Conservation (phyloP, 2,329 filamentous ascomycete species). For the Fonsecaea monophora region DNA sequence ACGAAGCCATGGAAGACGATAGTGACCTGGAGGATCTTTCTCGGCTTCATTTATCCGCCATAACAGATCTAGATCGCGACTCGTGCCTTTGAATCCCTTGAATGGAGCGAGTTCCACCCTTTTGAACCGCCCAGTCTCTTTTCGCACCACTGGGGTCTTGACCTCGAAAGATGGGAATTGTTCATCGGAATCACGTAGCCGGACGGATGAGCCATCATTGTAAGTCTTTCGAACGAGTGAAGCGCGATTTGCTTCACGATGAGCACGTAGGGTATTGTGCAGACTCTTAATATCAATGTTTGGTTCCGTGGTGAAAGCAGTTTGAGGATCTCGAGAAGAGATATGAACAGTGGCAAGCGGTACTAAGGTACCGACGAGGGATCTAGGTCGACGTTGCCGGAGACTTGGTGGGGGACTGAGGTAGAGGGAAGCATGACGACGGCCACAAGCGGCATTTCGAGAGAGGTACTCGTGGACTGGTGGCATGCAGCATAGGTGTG, state of each 20-base stretch:
- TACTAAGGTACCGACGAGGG: slow-evolving; percentile 2
- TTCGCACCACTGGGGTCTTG: not conserved
- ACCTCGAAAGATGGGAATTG: slow-evolving; percentile 1
- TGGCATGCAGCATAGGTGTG: slow-evolving; percentile 33
- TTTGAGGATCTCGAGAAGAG: not conserved
- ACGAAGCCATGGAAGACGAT: slow-evolving; percentile 31
- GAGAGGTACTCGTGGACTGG: slow-evolving; percentile 16
- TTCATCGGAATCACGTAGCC: slow-evolving; percentile 7
- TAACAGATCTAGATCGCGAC: slow-evolving; percentile 23
- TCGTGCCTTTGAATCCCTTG: slow-evolving; percentile 26
- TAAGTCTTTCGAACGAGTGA: slow-evolving; percentile 40
- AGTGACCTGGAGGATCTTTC: slow-evolving; percentile 7
- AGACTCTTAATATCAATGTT: slow-evolving; percentile 43
- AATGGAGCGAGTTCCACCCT: slow-evolving; percentile 9
- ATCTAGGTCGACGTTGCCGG: not conserved
- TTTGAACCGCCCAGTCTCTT: slow-evolving; percentile 4
- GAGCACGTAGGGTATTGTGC: slow-evolving; percentile 45
- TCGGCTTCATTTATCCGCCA: slow-evolving; percentile 29
- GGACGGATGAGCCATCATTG: slow-evolving; percentile 1
- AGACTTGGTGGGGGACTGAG: not conserved
- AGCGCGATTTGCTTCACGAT: slow-evolving; percentile 45
- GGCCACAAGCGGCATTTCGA: slow-evolving; percentile 4
- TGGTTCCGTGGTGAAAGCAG: slow-evolving; percentile 20
- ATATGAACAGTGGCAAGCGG: slow-evolving; percentile 1
- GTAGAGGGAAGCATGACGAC: slow-evolving; percentile 17